phyloP scores from a whole-genome alignment of 768 basidiomycete genomes.

The Tricholoma matsutake region DNA sequence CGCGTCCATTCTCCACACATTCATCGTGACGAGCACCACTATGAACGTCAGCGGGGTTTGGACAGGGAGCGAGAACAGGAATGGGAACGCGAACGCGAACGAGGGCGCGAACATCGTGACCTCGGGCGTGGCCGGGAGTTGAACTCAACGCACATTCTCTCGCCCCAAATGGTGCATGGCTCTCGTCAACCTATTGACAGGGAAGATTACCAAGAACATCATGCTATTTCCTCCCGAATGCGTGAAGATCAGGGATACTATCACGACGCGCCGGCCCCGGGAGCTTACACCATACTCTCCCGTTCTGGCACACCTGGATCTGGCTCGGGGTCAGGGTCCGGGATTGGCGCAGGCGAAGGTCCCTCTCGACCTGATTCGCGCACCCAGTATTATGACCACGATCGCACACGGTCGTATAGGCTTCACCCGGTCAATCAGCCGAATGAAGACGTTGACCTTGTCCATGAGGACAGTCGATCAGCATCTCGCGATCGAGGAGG shows the following conservation, averaged over 20 bases:
- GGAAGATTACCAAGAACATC: slow-evolving; percentile 31
- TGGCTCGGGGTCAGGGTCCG: slow-evolving; percentile 47
- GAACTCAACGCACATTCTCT: slow-evolving; percentile 32
- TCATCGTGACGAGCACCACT: slow-evolving; percentile 57
- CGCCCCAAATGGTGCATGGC: slow-evolving; percentile 41
- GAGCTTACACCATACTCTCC: slow-evolving; percentile 38
- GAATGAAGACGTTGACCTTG: slow-evolving; percentile 49
- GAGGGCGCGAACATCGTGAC: slow-evolving; percentile 35
- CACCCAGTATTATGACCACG: slow-evolving; percentile 48
- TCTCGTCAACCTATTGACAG: slow-evolving; percentile 29
- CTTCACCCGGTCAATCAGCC: slow-evolving; percentile 48
- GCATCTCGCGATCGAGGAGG: slow-evolving; percentile 38
- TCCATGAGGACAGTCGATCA: slow-evolving; percentile 51
- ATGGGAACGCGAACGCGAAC: slow-evolving; percentile 41
- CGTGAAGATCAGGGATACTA: slow-evolving; percentile 40
- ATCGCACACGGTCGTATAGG: slow-evolving; percentile 46
- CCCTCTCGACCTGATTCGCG: slow-evolving; percentile 54
- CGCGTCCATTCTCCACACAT: slow-evolving; percentile 66
- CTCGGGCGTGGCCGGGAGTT: slow-evolving; percentile 24
- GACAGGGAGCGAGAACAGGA: slow-evolving; percentile 39
- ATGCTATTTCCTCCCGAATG: slow-evolving; percentile 24
- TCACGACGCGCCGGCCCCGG: slow-evolving; percentile 27
- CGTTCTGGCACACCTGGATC: slow-evolving; percentile 61
- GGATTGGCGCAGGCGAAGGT: slow-evolving; percentile 36
- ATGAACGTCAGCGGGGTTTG: slow-evolving; percentile 43